Base-by-base conservation (phyloP, 345 rosid genomes). In the Murraya paniculata region DNA sequence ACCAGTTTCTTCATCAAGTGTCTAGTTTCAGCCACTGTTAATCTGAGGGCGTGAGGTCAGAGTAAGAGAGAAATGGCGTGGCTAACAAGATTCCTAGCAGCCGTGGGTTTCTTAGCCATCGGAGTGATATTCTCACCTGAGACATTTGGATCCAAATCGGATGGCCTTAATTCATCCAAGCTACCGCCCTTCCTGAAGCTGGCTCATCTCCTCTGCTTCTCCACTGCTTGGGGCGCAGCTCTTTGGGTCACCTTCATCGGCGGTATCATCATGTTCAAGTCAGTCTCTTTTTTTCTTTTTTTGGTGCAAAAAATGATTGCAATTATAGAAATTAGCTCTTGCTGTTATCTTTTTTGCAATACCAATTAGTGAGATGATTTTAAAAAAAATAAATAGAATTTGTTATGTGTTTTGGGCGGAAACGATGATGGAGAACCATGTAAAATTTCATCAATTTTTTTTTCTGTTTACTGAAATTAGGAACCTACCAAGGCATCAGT, bases 261-360 rank as follows among this genome's bases (percentile, higher is more conserved):
- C 33, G 98, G 99, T 80, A 92, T 94, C 95, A 90, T 96, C 87
- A 93, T 96, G 99, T 93, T 96, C 93, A 96, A 92, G 99, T 96
- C 80, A 62, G 39, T 16, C 21, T 50, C 74, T 18, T 35, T 76
- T 1, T 10, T 33, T 58, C 60, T 60, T 22, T 36, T 38, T 39
- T 39, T 1, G 9, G 21, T 50, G 18, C 21, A 5, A 50, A 39
- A 33, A 39, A 39, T 39, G 21, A 50, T 18, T 13, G 56, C 56
- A 19, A 53, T 53, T 14, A 5, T 18, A 53, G 57, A 53, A 18
- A 53, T 53, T 53, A 53, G 18, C 22, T 16, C 22, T 53, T 53
- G 4, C 19, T 50, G 21, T 50, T 18, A 18, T 11, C 7, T 53
- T 53, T 50, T 53, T 53, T 53, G 22, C 22, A 53, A 53, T 4